phyloP scores from a whole-genome alignment of 345 rosid genomes.

The Pugionium cornutum region DNA sequence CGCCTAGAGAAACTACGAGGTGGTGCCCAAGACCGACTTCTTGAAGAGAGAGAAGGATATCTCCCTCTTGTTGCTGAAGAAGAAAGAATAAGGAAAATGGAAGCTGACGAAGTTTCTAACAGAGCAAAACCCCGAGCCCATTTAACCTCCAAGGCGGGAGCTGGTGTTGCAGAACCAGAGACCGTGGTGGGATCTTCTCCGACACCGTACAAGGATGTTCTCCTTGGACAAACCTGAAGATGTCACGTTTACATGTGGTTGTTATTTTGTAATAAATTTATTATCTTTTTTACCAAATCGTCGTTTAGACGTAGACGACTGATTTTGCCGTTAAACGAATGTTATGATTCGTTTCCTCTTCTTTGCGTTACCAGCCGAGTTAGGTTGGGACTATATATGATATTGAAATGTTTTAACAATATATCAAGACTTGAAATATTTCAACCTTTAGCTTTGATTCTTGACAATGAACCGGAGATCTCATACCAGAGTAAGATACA shows the following conservation, averaged over 20 bases:
- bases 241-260: background rate
- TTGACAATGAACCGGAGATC: background rate
- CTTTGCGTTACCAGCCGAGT: too few species aligned
- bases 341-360: too few species aligned
- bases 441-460: background rate
- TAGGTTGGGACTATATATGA: background rate
- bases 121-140: conserved; percentile 28
- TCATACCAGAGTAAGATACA: background rate
- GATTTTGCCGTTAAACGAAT: background rate
- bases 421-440: conserved; percentile 1
- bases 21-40: conserved; percentile 63
- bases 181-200: conserved; percentile 26
- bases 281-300: background rate
- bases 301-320: background rate
- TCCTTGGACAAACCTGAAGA: conserved; percentile 45
- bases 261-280: too few species aligned
- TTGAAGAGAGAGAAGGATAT: conserved; percentile 56
- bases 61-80: conserved; percentile 60
- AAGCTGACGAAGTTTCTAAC: conserved; percentile 24
- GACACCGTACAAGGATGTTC: conserved; percentile 60
- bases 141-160: conserved; percentile 16
- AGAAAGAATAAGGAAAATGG: conserved; percentile 42
- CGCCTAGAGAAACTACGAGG: conserved; percentile 77
- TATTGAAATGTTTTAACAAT: conserved; percentile 9
- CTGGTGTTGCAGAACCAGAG: background rate